A percentile compares a stretch with the other conserved stretches of the same genome.
Conservation (phyloP, 2,329 filamentous ascomycete species). For the Amauroascus niger region DNA sequence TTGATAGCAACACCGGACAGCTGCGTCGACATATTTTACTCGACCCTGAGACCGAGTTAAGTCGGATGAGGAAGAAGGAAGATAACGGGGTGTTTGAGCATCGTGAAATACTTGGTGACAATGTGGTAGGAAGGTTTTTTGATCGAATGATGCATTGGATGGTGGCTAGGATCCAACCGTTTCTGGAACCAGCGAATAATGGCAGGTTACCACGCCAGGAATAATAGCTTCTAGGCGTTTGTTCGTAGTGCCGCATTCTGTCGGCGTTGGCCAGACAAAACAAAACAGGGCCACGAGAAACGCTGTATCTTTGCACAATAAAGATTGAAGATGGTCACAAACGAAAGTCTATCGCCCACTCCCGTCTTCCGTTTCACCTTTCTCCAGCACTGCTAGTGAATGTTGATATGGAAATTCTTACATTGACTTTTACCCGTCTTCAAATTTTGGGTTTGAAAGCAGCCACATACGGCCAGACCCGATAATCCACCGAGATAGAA, state of each 20-base stretch:
- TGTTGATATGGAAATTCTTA: background rate
- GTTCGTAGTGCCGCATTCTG: too few species aligned
- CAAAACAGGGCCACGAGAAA: too few species aligned
- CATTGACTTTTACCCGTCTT: background rate
- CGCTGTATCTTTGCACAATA: background rate
- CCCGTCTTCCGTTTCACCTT: background rate
- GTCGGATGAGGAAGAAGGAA: constrained; percentile 8
- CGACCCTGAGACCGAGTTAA: constrained; percentile 7
- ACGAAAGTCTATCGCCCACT: background rate
- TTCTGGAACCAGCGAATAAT: constrained; percentile 7
- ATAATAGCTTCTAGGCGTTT: background rate
- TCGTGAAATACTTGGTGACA: constrained; percentile 2
- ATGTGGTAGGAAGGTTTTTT: constrained; percentile 6
- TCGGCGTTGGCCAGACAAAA: background rate
- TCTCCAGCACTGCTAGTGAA: background rate
- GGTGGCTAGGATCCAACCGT: constrained; percentile 4
- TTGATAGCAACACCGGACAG: constrained; percentile 18
- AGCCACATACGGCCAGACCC: background rate
- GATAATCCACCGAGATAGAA: background rate
- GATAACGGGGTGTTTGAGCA: background rate
- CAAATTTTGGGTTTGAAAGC: too few species aligned
- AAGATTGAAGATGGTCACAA: background rate
- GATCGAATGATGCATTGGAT: constrained; percentile 1
- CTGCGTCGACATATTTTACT: constrained; percentile 15
- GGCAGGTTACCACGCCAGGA: background rate